phyloP scores from a whole-genome alignment of 2,329 filamentous ascomycete species.

The Lasiodiplodia hormozganensis region DNA sequence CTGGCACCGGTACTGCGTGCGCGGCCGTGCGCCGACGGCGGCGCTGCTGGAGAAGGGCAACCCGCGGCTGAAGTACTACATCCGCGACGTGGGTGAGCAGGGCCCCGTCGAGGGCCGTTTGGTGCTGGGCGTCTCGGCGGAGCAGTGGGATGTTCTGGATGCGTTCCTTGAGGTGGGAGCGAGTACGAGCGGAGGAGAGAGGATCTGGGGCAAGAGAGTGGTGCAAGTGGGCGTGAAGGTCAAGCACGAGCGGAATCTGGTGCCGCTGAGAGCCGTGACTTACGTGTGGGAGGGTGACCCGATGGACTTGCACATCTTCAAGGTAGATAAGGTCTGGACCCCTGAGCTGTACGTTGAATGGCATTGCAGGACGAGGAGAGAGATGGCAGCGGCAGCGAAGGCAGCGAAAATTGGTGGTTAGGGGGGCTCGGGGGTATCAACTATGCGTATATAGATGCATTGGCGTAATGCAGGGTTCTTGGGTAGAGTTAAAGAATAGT shows the following conservation, averaged over 20 bases:
- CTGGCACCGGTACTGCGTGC: constrained; percentile 6
- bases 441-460: neutral
- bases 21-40: neutral
- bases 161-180: neutral
- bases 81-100: constrained; percentile 1
- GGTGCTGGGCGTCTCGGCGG: constrained; percentile 1
- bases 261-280: neutral
- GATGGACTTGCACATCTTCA: constrained; percentile 14
- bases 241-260: neutral
- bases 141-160: neutral
- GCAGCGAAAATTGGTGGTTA: neutral
- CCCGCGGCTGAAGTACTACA: constrained; percentile 3
- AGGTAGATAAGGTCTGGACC: constrained; percentile 12
- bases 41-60: neutral
- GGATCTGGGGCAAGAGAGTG: constrained; percentile 2
- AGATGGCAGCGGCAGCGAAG: neutral
- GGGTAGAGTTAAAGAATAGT: neutral
- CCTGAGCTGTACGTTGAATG: constrained; percentile 14
- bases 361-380: neutral
- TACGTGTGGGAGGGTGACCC: constrained; percentile 10
- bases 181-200: too few species aligned
- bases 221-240: neutral
- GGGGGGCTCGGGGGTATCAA: neutral
- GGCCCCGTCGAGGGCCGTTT: neutral
- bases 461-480: neutral